Evolutionary conservation across 768 basidiomycete species (phyloP), one percentile per base, ranked within the genome.

Genomic region (Heimioporus sp.): DNA sequence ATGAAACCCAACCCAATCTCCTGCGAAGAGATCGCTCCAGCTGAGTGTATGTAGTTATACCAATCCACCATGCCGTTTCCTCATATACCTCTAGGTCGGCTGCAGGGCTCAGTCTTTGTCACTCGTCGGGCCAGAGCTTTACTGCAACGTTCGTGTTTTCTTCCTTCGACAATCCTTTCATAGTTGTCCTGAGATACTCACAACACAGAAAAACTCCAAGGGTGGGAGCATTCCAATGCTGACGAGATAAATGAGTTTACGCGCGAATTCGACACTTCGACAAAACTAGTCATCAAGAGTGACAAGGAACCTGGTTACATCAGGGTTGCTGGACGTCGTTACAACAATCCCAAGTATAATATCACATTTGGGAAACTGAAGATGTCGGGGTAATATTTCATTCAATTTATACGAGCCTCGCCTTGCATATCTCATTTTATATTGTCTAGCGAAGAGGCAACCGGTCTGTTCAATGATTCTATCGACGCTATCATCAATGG

Each of bases 81-180:
- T 31, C 20, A 16, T 2, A 3, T 11, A 10, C n/a, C 24, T 24
- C 15, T 40, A 79, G 77, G 76, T 62, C 68, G 70, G 24, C 70
- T 79, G 42, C 65, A 73, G 43, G 79, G 79, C 17, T 79, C 79
- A 0, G 68, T 76, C 2, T 78, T 76, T 53, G 76, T 80, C 16
- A 77, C 66, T 24, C 67, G 71, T 11, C 68, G 72, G 37, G 76
- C 76, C 2, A 57, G 60, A 1, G 52, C 56, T 10, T 68, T 70
- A 52, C 59, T 80, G 1, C 58, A 67, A 51, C 54, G 77, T 78
- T 21, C 35, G 16, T 2, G 10, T 19, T 19, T 2, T 3, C 20
- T 28, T 28, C 24, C 24, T 28, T 28, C 2, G 4, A 28, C 24
- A 5, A 7, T 28, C 7, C 24, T 4, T 28, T 28, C 7, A 28